Evolutionary conservation across 139 green algal species (phyloP).

Genomic region (Tetradesmus lagerheimii): DNA sequence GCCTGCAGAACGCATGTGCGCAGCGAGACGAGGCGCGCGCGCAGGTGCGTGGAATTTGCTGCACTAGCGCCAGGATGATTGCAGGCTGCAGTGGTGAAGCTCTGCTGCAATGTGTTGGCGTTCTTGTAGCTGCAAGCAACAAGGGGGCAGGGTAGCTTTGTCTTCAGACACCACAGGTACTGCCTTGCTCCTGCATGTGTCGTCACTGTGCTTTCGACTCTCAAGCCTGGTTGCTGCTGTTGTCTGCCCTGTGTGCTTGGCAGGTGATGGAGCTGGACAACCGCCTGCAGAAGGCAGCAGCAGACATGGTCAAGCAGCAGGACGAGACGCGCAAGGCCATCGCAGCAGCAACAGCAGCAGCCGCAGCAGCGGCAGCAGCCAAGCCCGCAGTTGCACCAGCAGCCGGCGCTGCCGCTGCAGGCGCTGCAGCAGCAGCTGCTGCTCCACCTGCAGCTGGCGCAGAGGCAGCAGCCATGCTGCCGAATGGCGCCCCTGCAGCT

Average conservation of each 20-base stretch:
- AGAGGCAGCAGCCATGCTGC: not conserved
- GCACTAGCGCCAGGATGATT: not conserved
- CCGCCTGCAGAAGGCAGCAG: conserved; percentile 44
- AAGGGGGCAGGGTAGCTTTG: too few relatives aligned
- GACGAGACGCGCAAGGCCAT: conserved; percentile 34
- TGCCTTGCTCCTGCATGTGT: too few relatives aligned
- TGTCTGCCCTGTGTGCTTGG: not conserved
- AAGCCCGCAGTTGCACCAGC: conserved; percentile 41
- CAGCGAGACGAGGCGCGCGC: conserved; percentile 89
- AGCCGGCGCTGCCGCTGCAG: not conserved
- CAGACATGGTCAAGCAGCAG: conserved; percentile 41
- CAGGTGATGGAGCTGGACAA: conserved; percentile 73
- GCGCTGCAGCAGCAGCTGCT: conserved; percentile 12
- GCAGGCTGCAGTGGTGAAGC: not conserved
- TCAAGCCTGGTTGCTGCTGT: too few relatives aligned
- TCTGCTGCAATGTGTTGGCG: not conserved
- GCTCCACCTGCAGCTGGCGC: not conserved
- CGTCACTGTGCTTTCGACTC: not conserved
- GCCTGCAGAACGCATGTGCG: conserved; percentile 88
- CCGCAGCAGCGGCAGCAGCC: conserved; percentile 36
- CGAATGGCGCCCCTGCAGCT: not conserved
- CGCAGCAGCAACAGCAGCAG: conserved; percentile 24
- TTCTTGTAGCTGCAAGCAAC: too few relatives aligned
- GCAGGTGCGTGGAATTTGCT: conserved; percentile 61
- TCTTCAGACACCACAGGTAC: too few relatives aligned